Percentiles rank a stretch among this genome's conserved stretches.
Conservation (phyloP, 176 grass and related monocot species). For the Oryza coarctata region DNA sequence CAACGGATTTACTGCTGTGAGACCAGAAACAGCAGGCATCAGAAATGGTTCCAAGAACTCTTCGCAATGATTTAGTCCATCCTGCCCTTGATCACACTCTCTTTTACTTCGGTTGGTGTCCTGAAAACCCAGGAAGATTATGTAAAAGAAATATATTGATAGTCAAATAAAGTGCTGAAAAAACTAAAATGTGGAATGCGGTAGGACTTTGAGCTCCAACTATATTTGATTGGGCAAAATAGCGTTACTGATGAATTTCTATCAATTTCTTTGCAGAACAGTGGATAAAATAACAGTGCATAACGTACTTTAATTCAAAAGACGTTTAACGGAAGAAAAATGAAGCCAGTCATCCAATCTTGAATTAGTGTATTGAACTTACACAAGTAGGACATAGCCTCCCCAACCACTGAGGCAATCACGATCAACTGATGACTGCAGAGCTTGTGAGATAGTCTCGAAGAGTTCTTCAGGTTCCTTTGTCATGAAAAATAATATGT, state of each 20-base stretch:
- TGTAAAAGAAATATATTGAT: not conserved
- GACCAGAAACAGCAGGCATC: slow-evolving; percentile 8
- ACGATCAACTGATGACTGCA: slow-evolving; percentile 80
- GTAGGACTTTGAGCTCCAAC: not conserved
- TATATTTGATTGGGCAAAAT: not conserved
- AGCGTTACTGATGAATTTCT: not conserved
- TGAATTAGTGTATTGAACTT: slow-evolving; percentile 40
- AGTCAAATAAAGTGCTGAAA: not conserved
- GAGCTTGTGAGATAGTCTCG: slow-evolving; percentile 93
- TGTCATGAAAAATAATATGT: slow-evolving; percentile 18
- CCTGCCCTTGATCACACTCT: slow-evolving; percentile 78
- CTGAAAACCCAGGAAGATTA: slow-evolving; percentile 43
- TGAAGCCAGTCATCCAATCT: not conserved
- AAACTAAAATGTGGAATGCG: too few species aligned
- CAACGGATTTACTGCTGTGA: not conserved
- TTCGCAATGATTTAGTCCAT: slow-evolving; percentile 65
- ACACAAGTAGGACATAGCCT: slow-evolving; percentile 90
- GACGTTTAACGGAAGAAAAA: not conserved
- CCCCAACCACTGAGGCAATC: slow-evolving; percentile 97
- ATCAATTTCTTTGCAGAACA: not conserved
- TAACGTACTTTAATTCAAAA: not conserved
- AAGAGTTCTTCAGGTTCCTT: slow-evolving; percentile 96
- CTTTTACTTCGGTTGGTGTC: slow-evolving; percentile 85
- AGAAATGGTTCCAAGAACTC: slow-evolving; percentile 3
- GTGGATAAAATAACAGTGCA: too few species aligned